These are phyloP conservation scores for Penicillium chermesinum DNA, from an alignment of 495 filamentous ascomycete species.

Conservation along the genomic window DNA sequence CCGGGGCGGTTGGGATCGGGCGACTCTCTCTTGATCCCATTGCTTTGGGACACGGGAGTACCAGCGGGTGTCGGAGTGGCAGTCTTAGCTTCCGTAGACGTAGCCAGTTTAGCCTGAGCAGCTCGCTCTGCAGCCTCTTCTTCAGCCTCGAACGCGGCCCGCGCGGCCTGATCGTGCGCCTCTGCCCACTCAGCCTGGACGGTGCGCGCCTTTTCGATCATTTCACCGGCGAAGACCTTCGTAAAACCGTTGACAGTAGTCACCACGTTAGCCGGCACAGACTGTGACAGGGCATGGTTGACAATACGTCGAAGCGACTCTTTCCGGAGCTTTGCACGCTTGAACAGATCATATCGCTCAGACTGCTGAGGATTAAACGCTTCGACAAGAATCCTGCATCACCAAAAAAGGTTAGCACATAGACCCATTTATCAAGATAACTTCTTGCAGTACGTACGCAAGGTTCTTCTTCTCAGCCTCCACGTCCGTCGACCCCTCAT, in stretches of 20 bases:
- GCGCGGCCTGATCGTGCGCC: constrained; percentile 38
- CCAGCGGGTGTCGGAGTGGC: constrained; percentile 16
- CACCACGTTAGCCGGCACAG: constrained; percentile 71
- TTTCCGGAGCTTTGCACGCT: constrained; percentile 63
- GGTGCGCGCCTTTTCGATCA: constrained; percentile 73
- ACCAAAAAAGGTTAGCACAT: constrained; percentile 1
- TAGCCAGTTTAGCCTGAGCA: constrained; percentile 35
- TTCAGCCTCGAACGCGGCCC: constrained; percentile 29
- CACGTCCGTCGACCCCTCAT: constrained; percentile 57
- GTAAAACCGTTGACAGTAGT: constrained; percentile 74
- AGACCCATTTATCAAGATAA: background rate
- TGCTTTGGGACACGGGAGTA: constrained; percentile 8
- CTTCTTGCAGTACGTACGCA: constrained; percentile 46
- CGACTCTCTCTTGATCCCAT: constrained; percentile 25
- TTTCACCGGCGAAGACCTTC: constrained; percentile 78
- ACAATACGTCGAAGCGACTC: constrained; percentile 63
- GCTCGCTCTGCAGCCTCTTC: constrained; percentile 34
- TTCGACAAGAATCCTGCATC: constrained; percentile 56
- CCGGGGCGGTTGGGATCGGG: constrained; percentile 9
- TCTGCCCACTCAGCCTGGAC: constrained; percentile 75
- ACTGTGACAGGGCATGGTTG: constrained; percentile 86
- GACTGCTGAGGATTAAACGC: constrained; percentile 65
- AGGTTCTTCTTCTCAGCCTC: constrained; percentile 67
- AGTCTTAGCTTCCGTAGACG: constrained; percentile 9
- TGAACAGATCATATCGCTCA: constrained; percentile 67